Percentiles rank a stretch among this genome's conserved stretches.
Evolutionary conservation across 2,329 filamentous ascomycete species (phyloP).

Genomic region (Ophiostoma piceae): DNA sequence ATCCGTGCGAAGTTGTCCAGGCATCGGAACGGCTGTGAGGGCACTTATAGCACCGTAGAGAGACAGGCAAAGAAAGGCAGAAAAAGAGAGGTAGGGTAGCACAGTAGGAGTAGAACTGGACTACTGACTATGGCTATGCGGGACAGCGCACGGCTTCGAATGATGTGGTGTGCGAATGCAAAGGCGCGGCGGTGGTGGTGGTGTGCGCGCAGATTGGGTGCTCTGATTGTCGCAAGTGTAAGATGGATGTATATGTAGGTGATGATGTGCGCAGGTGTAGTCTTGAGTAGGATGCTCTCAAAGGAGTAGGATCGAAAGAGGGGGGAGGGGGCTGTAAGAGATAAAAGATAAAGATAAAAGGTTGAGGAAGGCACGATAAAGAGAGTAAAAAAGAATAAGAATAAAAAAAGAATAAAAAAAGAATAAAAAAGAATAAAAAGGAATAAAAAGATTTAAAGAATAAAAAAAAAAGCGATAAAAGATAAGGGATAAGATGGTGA

Average conservation of each 20-base stretch:
- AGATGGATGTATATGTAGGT: background rate
- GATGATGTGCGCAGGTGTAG: constrained; percentile 8
- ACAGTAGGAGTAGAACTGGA: background rate
- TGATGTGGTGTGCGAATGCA: constrained; percentile 3
- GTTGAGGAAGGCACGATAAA: background rate
- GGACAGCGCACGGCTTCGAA: constrained; percentile 11
- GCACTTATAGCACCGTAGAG: background rate
- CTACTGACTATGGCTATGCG: background rate
- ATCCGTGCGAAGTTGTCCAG: constrained; percentile 27
- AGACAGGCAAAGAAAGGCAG: constrained; percentile 3
- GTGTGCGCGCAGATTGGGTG: background rate
- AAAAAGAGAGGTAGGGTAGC: background rate
- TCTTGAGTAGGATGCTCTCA: background rate
- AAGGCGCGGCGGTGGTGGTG: background rate
- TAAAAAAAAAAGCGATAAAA: background rate
- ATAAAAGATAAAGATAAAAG: constrained; percentile 13
- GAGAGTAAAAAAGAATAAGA: background rate
- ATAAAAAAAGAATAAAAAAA: background rate
- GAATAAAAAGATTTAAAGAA: constrained; percentile 7
- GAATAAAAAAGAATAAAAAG: background rate
- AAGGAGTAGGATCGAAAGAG: constrained; percentile 12
- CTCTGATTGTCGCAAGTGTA: background rate
- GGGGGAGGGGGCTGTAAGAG: background rate
- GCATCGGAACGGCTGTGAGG: constrained; percentile 23
- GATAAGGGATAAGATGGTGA: background rate